These are phyloP conservation scores for Lonicera japonica DNA, from an alignment of 129 eudicot species.

Conservation along the genomic window DNA sequence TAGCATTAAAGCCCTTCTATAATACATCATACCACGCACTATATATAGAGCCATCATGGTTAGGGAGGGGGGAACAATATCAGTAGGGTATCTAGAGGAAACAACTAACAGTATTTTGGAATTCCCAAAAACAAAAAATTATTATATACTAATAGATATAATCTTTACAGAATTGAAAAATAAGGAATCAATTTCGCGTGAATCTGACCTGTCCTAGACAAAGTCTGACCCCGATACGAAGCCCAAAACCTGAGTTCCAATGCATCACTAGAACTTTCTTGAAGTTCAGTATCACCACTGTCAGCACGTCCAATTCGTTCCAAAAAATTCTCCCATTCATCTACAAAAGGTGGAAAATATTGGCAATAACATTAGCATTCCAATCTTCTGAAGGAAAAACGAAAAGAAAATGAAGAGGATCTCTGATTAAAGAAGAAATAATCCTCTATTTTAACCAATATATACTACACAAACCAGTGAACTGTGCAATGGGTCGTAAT, in stretches of 20 bases:
- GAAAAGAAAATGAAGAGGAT: background rate
- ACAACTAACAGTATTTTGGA: background rate
- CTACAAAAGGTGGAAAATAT: constrained; percentile 24
- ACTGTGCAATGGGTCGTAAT: too few species aligned
- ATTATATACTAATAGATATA: background rate
- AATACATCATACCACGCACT: constrained; percentile 99
- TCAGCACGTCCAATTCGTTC: constrained; percentile 76
- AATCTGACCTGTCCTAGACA: constrained; percentile 84
- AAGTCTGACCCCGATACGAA: constrained; percentile 96
- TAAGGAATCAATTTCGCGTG: background rate
- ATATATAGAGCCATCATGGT: constrained; percentile 15
- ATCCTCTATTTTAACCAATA: too few species aligned
- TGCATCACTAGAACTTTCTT: constrained; percentile 58
- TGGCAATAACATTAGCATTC: background rate
- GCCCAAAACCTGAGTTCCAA: constrained; percentile 97
- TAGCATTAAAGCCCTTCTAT: constrained; percentile 93
- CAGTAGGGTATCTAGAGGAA: constrained; percentile 3
- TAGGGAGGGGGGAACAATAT: constrained; percentile 8
- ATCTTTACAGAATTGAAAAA: background rate
- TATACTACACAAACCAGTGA: too few species aligned
- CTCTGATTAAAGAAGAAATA: background rate
- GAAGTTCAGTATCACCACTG: constrained; percentile 67
- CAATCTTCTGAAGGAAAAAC: background rate
- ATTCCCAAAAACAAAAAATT: background rate
- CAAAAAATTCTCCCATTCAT: constrained; percentile 92